Evolutionary conservation across 345 rosid genomes (phyloP).

Genomic region (Noccaea caerulescens): DNA sequence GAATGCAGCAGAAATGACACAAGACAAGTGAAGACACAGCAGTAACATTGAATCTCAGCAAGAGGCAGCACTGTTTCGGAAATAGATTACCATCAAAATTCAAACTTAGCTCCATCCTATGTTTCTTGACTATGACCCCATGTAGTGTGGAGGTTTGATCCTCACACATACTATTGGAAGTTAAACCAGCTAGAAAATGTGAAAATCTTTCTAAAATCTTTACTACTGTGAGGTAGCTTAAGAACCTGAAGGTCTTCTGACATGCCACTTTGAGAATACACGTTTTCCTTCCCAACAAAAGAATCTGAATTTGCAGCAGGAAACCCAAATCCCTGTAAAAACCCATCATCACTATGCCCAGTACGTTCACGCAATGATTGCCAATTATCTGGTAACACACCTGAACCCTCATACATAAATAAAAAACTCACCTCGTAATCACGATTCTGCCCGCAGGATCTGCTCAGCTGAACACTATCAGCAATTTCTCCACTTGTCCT

Average conservation of each 20-base stretch:
- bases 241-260: conserved; percentile 64
- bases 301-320: conserved; percentile 47
- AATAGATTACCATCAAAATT: conserved; percentile 27
- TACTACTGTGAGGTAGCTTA: conserved; percentile 35
- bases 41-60: conserved; percentile 21
- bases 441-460: conserved; percentile 51
- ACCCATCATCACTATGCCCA: conserved; percentile 50
- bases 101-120: conserved; percentile 31
- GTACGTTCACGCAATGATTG: conserved; percentile 38
- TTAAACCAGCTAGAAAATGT: neutral
- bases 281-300: conserved; percentile 48
- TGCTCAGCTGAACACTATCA: conserved; percentile 44
- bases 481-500: conserved; percentile 45
- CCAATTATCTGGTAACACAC: conserved; percentile 44
- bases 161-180: conserved; percentile 22
- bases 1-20: conserved; percentile 31
- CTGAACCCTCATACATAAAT: conserved; percentile 42
- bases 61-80: conserved; percentile 17
- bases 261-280: conserved; percentile 50
- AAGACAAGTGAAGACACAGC: conserved; percentile 24
- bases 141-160: conserved; percentile 24
- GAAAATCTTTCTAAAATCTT: neutral
- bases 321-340: conserved; percentile 57
- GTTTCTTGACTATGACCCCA: conserved; percentile 23
- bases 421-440: conserved; percentile 58